phyloP scores from a whole-genome alignment of 371 early-diverging fungal species.

The Parasitella parasitica region DNA sequence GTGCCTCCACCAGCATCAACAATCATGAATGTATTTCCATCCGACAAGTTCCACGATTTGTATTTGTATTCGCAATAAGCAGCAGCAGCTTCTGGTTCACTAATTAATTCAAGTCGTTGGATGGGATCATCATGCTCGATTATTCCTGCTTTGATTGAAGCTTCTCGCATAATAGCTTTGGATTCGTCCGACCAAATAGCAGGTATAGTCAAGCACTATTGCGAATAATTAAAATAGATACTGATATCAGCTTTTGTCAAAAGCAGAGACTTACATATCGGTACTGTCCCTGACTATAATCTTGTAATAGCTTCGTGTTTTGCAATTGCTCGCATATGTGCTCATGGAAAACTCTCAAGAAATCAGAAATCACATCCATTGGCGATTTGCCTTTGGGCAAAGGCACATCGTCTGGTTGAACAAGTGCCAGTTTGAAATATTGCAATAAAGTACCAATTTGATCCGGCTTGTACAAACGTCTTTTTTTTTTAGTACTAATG shows the following conservation, averaged over 20 bases:
- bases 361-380: conserved; percentile 56
- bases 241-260: too few species aligned
- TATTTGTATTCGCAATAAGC: conserved; percentile 50
- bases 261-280: conserved; percentile 33
- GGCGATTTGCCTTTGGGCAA: conserved; percentile 49
- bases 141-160: conserved; percentile 43
- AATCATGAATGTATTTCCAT: conserved; percentile 53
- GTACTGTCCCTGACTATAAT: conserved; percentile 40
- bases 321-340: conserved; percentile 51
- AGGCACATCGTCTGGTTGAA: conserved; percentile 23
- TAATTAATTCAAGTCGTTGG: conserved; percentile 43
- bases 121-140: conserved; percentile 39
- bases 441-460: conserved; percentile 21
- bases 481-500: neutral
- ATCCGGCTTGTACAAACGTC: conserved; percentile 6
- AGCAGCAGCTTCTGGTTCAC: conserved; percentile 54
- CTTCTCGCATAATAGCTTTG: conserved; percentile 48
- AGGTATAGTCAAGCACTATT: conserved; percentile 47
- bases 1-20: conserved; percentile 52
- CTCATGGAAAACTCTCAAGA: conserved; percentile 51
- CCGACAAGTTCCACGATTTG: conserved; percentile 39
- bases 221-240: neutral
- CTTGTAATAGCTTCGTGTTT: conserved; percentile 33
- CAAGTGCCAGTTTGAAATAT: conserved; percentile 23
- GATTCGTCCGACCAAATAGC: conserved; percentile 56